Conservation (phyloP, 1,284 basidiomycete genomes). For the Papiliotrema terrestris region DNA sequence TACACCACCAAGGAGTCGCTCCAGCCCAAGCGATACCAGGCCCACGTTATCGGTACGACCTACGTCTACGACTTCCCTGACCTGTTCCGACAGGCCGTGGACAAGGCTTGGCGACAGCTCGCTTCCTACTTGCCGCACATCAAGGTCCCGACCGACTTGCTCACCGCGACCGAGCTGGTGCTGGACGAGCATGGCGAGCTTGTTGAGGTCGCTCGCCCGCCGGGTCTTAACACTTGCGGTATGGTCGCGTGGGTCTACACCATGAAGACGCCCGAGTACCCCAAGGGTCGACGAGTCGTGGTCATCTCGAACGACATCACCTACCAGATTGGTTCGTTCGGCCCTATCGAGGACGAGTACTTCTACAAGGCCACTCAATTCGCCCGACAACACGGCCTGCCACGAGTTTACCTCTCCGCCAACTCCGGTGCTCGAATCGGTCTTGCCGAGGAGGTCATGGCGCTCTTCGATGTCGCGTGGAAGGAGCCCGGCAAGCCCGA, state of each 20-base stretch:
- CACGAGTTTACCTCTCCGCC: slow-evolving; percentile 94
- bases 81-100: slow-evolving; percentile 92
- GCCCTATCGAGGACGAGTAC: slow-evolving; percentile 91
- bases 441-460: slow-evolving; percentile 86
- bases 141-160: slow-evolving; percentile 68
- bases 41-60: slow-evolving; percentile 97
- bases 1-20: slow-evolving; percentile 99
- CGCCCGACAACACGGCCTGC: slow-evolving; percentile 80
- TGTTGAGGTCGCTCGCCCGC: slow-evolving; percentile 81
- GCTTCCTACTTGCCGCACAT: slow-evolving; percentile 64
- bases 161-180: slow-evolving; percentile 86
- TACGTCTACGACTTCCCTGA: slow-evolving; percentile 99
- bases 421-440: slow-evolving; percentile 98
- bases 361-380: slow-evolving; percentile 94
- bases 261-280: slow-evolving; percentile 89
- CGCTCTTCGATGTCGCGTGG: slow-evolving; percentile 90
- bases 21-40: slow-evolving; percentile 97
- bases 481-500: slow-evolving; percentile 74
- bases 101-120: slow-evolving; percentile 83
- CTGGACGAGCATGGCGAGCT: slow-evolving; percentile 89
- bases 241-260: slow-evolving; percentile 99
- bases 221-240: slow-evolving; percentile 91
- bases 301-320: slow-evolving; percentile 99
- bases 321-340: slow-evolving; percentile 97
- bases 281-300: slow-evolving; percentile 79